Conservation (phyloP, 805 yeast genomes). For the Citeromyces matritensis region DNA sequence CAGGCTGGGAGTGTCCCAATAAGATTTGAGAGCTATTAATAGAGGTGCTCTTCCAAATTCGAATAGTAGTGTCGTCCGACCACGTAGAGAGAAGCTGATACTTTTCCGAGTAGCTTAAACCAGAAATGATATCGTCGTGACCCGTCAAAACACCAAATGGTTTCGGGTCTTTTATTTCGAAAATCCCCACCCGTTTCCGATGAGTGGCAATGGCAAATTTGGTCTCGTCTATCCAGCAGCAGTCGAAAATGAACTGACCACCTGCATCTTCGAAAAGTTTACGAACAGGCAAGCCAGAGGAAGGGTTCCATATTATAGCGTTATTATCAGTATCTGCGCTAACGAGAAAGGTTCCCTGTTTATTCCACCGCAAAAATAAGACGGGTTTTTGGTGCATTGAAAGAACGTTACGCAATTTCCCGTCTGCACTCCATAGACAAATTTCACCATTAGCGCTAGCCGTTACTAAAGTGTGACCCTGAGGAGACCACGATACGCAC, state of each 20-base stretch:
- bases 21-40: constrained; percentile 32
- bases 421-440: constrained; percentile 65
- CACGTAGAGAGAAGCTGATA: constrained; percentile 52
- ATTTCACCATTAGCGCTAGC: constrained; percentile 60
- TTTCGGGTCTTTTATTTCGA: constrained; percentile 27
- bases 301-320: constrained; percentile 52
- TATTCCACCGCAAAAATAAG: constrained; percentile 44
- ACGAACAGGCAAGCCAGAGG: constrained; percentile 31
- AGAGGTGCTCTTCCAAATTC: constrained; percentile 63
- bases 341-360: constrained; percentile 32
- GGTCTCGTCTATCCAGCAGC: constrained; percentile 58
- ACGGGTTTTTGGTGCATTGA: constrained; percentile 41
- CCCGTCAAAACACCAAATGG: constrained; percentile 46
- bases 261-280: constrained; percentile 19
- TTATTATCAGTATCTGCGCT: constrained; percentile 43
- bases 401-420: constrained; percentile 42
- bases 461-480: constrained; percentile 47
- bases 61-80: constrained; percentile 61
- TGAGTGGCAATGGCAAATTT: constrained; percentile 62
- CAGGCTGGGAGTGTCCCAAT: constrained; percentile 42
- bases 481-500: constrained; percentile 44
- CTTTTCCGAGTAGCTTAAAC: constrained; percentile 33
- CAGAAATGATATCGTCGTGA: constrained; percentile 45
- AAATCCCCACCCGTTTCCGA: constrained; percentile 37
- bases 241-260: constrained; percentile 27